These are phyloP conservation scores for Atkinsonella texensis DNA, from an alignment of 2,329 filamentous ascomycete genomes.

Conservation along the genomic window DNA sequence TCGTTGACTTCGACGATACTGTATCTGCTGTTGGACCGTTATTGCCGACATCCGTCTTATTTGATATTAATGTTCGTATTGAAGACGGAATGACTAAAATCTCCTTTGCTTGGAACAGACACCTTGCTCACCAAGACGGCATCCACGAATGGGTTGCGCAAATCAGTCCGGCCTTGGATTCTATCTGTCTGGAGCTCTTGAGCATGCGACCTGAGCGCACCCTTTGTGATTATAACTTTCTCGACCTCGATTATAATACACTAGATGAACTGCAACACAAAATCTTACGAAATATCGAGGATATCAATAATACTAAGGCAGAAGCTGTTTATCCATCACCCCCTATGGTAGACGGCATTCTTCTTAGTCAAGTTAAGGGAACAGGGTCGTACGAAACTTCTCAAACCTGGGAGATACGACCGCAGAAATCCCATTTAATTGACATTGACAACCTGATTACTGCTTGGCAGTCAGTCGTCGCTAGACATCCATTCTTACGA, in stretches of 20 bases:
- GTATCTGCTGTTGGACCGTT: background rate
- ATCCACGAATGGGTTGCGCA: background rate
- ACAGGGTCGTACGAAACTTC: constrained; percentile 5
- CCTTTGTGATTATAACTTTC: constrained; percentile 4
- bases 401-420: constrained; percentile 1
- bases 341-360: constrained; percentile 20
- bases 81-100: constrained; percentile 1
- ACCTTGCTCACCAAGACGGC: background rate
- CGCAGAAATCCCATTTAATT: background rate
- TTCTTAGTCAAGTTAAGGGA: constrained; percentile 15
- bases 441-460: constrained; percentile 4
- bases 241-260: background rate
- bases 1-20: constrained; percentile 6
- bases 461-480: constrained; percentile 8
- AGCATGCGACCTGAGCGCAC: background rate
- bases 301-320: constrained; percentile 10
- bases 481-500: constrained; percentile 7
- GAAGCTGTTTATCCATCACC: constrained; percentile 22
- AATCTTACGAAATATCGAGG: constrained; percentile 3
- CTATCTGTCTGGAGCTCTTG: background rate
- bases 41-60: constrained; percentile 1
- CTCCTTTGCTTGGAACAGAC: constrained; percentile 1
- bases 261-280: constrained; percentile 9
- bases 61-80: constrained; percentile 2
- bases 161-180: background rate